Conservation (phyloP, 2,329 filamentous ascomycete genomes). For the Mycosphaerelloides madeirae region DNA sequence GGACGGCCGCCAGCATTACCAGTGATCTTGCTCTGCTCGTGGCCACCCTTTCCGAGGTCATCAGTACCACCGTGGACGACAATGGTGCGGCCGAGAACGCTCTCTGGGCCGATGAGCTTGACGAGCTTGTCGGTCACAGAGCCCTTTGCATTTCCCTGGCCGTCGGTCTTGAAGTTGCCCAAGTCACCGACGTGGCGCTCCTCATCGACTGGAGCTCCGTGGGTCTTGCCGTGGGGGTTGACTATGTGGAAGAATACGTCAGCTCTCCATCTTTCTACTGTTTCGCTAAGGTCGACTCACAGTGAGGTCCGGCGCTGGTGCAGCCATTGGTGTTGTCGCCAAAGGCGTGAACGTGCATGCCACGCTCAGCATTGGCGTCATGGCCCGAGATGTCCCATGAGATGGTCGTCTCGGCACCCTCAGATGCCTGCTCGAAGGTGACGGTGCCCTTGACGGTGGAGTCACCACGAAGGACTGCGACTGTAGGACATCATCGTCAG, state of each 20-base stretch:
- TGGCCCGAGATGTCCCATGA: slow-evolving; percentile 89
- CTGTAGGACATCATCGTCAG: slow-evolving; percentile 45
- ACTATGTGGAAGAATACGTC: slow-evolving; percentile 50
- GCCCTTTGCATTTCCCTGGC: slow-evolving; percentile 82
- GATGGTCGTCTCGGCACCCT: slow-evolving; percentile 77
- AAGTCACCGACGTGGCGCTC: slow-evolving; percentile 94
- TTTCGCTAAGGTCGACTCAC: slow-evolving; percentile 50
- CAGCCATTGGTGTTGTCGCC: slow-evolving; percentile 99
- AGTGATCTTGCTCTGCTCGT: slow-evolving; percentile 96
- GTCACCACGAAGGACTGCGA: slow-evolving; percentile 96
- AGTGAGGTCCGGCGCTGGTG: slow-evolving; percentile 96
- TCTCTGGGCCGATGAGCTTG: slow-evolving; percentile 95
- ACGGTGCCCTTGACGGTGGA: slow-evolving; percentile 91
- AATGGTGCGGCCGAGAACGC: slow-evolving; percentile 90
- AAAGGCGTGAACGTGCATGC: slow-evolving; percentile 98
- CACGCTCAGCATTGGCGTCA: slow-evolving; percentile 92
- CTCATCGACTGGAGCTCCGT: slow-evolving; percentile 79
- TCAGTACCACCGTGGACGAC: slow-evolving; percentile 94
- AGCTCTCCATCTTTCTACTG: no score
- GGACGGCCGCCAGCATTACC: slow-evolving; percentile 91
- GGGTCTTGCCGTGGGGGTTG: slow-evolving; percentile 90
- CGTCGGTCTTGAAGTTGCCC: slow-evolving; percentile 95
- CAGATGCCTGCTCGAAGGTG: slow-evolving; percentile 86
- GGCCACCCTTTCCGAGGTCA: slow-evolving; percentile 86
- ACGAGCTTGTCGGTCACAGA: slow-evolving; percentile 73